Evolutionary conservation across 1,139 yeast genomes (phyloP).

Genomic region (Geotrichum armillariae): DNA sequence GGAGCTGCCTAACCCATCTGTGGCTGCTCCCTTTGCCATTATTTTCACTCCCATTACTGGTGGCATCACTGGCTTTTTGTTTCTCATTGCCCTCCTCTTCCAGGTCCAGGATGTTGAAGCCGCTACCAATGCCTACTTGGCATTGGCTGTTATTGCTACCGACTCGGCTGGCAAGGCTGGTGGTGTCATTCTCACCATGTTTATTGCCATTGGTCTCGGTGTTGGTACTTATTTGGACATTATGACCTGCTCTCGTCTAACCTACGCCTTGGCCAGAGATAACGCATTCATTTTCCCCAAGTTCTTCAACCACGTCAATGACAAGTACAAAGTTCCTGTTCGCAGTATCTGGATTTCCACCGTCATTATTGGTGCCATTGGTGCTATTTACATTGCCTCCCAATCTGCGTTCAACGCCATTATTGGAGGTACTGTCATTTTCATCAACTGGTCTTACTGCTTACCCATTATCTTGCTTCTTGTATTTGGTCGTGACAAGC

Average conservation of each 20-base stretch:
- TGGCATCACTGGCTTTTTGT: conserved; percentile 68
- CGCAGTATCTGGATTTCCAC: conserved; percentile 72
- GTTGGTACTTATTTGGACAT: conserved; percentile 50
- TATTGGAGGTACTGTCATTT: conserved; percentile 77
- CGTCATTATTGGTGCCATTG: conserved; percentile 60
- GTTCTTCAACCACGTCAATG: conserved; percentile 67
- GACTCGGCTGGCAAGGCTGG: conserved; percentile 45
- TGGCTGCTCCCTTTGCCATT: conserved; percentile 76
- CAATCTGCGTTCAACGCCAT: conserved; percentile 79
- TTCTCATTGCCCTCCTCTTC: conserved; percentile 67
- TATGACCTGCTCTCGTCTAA: conserved; percentile 72
- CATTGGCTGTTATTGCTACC: conserved; percentile 41
- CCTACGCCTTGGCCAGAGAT: conserved; percentile 81
- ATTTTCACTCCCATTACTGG: conserved; percentile 64
- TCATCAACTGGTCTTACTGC: conserved; percentile 73
- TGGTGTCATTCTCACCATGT: conserved; percentile 22
- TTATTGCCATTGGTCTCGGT: conserved; percentile 23
- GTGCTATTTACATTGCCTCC: conserved; percentile 60
- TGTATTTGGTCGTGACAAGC: conserved; percentile 54
- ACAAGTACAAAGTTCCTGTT: conserved; percentile 61
- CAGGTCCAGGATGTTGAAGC: conserved; percentile 70
- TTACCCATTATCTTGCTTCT: conserved; percentile 67
- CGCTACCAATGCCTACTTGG: conserved; percentile 20
- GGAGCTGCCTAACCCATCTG: conserved; percentile 75
- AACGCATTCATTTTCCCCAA: conserved; percentile 61